Percentiles rank a stretch among this genome's conserved stretches.
Conservation (phyloP, 495 filamentous ascomycete genomes). For the Aspergillus ellipticus region DNA sequence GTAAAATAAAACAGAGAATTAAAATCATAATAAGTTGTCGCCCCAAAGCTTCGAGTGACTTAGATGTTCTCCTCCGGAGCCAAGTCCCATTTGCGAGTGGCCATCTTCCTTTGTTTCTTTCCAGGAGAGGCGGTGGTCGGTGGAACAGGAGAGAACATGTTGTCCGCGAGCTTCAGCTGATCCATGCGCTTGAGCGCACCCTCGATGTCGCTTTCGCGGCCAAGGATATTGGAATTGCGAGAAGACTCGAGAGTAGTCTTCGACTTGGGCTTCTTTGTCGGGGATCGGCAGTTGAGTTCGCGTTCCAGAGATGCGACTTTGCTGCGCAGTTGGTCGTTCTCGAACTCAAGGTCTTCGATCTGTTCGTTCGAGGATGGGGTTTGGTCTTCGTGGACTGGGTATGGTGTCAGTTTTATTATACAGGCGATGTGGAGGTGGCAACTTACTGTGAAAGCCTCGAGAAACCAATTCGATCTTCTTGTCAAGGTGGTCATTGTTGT, state of each 20-base stretch:
- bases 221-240: slow-evolving; percentile 25
- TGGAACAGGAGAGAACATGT: slow-evolving; percentile 31
- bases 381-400: slow-evolving; percentile 48
- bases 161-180: slow-evolving; percentile 40
- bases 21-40: no score
- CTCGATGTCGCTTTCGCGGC: slow-evolving; percentile 44
- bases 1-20: neutral
- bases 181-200: slow-evolving; percentile 42
- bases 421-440: neutral
- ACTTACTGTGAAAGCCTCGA: slow-evolving; percentile 58
- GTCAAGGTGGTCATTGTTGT: slow-evolving; percentile 78
- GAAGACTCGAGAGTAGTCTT: slow-evolving; percentile 24
- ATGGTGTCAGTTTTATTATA: slow-evolving; percentile 9
- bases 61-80: slow-evolving; percentile 51
- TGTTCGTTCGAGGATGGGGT: slow-evolving; percentile 29
- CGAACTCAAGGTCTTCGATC: slow-evolving; percentile 42
- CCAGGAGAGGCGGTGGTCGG: slow-evolving; percentile 25
- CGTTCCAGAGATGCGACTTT: slow-evolving; percentile 46
- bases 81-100: slow-evolving; percentile 54
- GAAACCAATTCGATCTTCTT: slow-evolving; percentile 85
- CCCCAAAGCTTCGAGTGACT: neutral
- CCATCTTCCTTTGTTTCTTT: slow-evolving; percentile 52
- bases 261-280: slow-evolving; percentile 39
- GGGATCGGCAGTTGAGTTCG: slow-evolving; percentile 43
- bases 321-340: slow-evolving; percentile 46